A percentile compares a stretch with the other conserved stretches of the same genome.
phyloP scores from a whole-genome alignment of 2,329 filamentous ascomycete genomes.

The Colletotrichum aenigma region DNA sequence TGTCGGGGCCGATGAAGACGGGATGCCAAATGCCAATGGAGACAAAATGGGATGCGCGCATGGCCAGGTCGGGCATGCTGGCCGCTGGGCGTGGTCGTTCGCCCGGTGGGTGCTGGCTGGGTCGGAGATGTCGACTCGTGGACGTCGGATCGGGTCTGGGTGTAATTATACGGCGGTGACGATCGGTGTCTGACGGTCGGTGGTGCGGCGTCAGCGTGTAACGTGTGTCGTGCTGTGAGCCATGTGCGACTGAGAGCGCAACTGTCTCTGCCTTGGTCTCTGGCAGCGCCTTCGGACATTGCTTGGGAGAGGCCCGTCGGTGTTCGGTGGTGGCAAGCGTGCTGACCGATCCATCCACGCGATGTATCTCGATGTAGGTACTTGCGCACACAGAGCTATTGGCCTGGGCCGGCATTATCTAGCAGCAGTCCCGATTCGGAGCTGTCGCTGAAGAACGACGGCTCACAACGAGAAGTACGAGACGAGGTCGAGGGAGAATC shows the following conservation, averaged over 20 bases:
- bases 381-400: not conserved
- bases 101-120: not conserved
- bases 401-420: not conserved
- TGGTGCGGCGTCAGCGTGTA: constrained; percentile 7
- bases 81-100: not conserved
- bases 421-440: not conserved
- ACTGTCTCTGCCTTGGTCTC: not conserved
- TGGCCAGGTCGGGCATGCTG: not conserved
- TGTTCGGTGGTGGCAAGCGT: constrained; percentile 16
- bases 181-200: constrained; percentile 7
- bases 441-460: not conserved
- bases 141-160: constrained; percentile 5
- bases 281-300: constrained; percentile 5
- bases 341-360: not conserved
- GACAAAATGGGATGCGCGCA: not conserved
- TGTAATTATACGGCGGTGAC: constrained; percentile 5
- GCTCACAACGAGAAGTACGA: not conserved
- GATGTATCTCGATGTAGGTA: not conserved
- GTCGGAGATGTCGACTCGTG: not conserved
- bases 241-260: not conserved
- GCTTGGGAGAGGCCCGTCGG: constrained; percentile 15
- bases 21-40: constrained; percentile 2
- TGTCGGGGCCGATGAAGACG: constrained; percentile 4
- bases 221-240: not conserved
- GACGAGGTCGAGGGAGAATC: not conserved